A percentile compares a stretch with the other conserved stretches of the same genome.
Conservation (phyloP, 495 filamentous ascomycete genomes). For the Neurospora sp. region DNA sequence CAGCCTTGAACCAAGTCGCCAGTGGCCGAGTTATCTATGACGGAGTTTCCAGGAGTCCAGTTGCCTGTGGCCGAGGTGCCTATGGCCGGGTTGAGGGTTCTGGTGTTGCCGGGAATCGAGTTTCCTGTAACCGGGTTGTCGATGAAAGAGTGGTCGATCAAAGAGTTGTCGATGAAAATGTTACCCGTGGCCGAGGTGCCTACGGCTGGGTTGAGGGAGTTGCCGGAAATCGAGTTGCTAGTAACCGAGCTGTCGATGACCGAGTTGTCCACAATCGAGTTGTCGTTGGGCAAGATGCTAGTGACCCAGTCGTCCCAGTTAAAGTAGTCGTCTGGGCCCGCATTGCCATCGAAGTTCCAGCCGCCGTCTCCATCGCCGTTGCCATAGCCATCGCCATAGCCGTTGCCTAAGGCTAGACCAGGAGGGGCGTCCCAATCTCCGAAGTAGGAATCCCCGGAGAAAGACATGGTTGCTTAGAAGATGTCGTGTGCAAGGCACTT, state of each 20-base stretch:
- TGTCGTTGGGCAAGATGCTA: neutral
- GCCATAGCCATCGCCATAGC: neutral
- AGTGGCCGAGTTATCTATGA: too few relatives aligned
- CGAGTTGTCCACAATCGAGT: neutral
- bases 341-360: neutral
- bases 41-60: neutral
- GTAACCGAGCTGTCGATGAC: too few relatives aligned
- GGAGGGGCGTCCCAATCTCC: neutral
- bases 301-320: neutral
- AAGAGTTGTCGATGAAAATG: too few relatives aligned
- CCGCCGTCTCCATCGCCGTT: neutral
- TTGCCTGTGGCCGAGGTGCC: neutral
- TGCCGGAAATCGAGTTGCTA: neutral
- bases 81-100: neutral
- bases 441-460: neutral
- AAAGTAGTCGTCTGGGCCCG: neutral
- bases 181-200: neutral
- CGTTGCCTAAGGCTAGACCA: neutral
- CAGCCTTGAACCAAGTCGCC: too few relatives aligned
- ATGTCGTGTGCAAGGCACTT: neutral
- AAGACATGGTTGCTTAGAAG: neutral
- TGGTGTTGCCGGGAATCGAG: neutral
- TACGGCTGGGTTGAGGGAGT: neutral
- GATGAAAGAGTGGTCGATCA: too few relatives aligned
- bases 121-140: too few relatives aligned